These are phyloP conservation scores for Maudiozyma humilis DNA, from an alignment of 1,139 yeast genomes.

Conservation along the genomic window DNA sequence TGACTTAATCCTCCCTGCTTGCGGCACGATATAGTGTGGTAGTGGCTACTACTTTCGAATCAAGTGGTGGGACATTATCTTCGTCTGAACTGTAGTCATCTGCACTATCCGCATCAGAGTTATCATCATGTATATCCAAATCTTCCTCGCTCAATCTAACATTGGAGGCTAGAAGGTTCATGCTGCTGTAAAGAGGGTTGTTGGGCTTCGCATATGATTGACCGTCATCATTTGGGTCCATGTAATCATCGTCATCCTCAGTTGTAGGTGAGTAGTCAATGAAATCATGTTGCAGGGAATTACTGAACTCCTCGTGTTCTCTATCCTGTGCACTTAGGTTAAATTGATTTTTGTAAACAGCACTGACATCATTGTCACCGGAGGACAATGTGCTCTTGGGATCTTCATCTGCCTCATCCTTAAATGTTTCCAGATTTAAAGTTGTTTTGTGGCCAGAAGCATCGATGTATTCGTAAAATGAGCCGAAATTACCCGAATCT, in stretches of 20 bases:
- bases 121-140: slow-evolving; percentile 2
- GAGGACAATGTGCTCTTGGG: slow-evolving; percentile 20
- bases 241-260: slow-evolving; percentile 34
- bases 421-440: slow-evolving; percentile 5
- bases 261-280: not conserved
- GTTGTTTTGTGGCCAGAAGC: slow-evolving; percentile 19
- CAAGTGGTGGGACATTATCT: too few species aligned
- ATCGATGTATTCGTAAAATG: slow-evolving; percentile 35
- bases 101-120: slow-evolving; percentile 11
- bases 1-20: slow-evolving; percentile 33
- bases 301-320: not conserved
- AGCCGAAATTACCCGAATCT: not conserved
- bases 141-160: slow-evolving; percentile 15
- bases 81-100: slow-evolving; percentile 5
- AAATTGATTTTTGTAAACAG: slow-evolving; percentile 7
- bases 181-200: slow-evolving; percentile 46
- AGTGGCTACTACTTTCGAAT: too few species aligned
- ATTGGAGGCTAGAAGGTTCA: slow-evolving; percentile 10
- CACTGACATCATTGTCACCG: slow-evolving; percentile 19
- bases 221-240: slow-evolving; percentile 78
- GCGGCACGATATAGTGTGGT: slow-evolving; percentile 38
- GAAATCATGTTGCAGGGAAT: not conserved
- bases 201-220: slow-evolving; percentile 56
- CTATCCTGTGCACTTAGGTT: not conserved
- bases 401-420: slow-evolving; percentile 1